These are phyloP conservation scores for Boletus bicolor DNA, from an alignment of 768 basidiomycete species.

Conservation along the genomic window DNA sequence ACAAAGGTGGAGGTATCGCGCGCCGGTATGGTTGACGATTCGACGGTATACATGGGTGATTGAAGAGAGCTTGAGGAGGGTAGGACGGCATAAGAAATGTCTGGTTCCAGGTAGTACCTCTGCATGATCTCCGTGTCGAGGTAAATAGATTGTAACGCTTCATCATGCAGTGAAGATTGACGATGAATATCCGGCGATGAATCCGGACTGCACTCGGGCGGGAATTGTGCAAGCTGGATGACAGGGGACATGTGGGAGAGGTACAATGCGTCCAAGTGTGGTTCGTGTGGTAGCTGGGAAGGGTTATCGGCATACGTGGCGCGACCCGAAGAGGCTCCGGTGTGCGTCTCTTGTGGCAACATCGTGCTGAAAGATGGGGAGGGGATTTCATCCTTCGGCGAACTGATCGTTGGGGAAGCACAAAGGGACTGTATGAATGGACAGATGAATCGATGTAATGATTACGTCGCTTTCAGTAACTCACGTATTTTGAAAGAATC, in stretches of 20 bases:
- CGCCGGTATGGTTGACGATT: slow-evolving; percentile 8
- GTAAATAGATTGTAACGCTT: slow-evolving; percentile 20
- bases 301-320: slow-evolving; percentile 4
- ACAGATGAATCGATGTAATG: not conserved
- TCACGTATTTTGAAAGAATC: slow-evolving; percentile 80
- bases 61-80: slow-evolving; percentile 6
- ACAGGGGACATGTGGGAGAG: slow-evolving; percentile 19
- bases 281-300: slow-evolving; percentile 9
- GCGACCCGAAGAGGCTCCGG: slow-evolving; percentile 19
- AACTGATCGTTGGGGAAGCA: slow-evolving; percentile 35
- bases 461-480: slow-evolving; percentile 25
- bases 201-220: slow-evolving; percentile 14
- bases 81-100: slow-evolving; percentile 12
- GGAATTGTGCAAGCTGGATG: slow-evolving; percentile 17
- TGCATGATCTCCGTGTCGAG: slow-evolving; percentile 23
- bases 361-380: slow-evolving; percentile 32
- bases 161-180: slow-evolving; percentile 21
- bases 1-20: slow-evolving; percentile 15
- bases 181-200: slow-evolving; percentile 11
- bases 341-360: slow-evolving; percentile 13
- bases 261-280: slow-evolving; percentile 18
- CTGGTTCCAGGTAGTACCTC: slow-evolving; percentile 19
- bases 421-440: slow-evolving; percentile 43
- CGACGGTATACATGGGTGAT: slow-evolving; percentile 20
- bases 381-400: slow-evolving; percentile 17